Evolutionary conservation across 176 grass and related monocot species (phyloP).

Genomic region (Juncus inflexus): DNA sequence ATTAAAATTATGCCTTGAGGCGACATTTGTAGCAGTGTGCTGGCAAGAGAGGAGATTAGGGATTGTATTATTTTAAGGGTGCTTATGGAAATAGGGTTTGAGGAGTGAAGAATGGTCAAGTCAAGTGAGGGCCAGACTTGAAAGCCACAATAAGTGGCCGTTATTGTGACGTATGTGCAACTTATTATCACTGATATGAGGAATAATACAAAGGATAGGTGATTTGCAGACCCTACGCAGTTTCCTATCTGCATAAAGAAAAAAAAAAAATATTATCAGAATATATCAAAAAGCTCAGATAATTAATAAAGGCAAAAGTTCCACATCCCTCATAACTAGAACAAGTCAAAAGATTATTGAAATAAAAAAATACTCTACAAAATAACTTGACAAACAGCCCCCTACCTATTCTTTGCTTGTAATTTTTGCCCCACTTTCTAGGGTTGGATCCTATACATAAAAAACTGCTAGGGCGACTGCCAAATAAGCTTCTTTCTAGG

Average conservation of each 20-base stretch:
- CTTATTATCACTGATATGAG: conserved; percentile 76
- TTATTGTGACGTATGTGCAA: conserved; percentile 60
- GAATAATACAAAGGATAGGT: conserved; percentile 71
- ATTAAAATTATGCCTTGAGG: conserved; percentile 78
- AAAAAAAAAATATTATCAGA: conserved; percentile 18
- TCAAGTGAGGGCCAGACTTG: conserved; percentile 62
- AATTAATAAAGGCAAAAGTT: too few relatives aligned
- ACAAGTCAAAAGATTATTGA: too few relatives aligned
- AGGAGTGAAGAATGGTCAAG: conserved; percentile 37
- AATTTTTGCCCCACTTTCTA: too few relatives aligned
- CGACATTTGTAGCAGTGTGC: conserved; percentile 65
- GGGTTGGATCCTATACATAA: too few relatives aligned
- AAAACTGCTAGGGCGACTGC: too few relatives aligned
- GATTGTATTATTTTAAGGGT: conserved; percentile 36
- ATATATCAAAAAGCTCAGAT: too few relatives aligned
- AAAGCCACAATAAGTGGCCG: conserved; percentile 69
- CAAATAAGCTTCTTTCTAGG: too few relatives aligned
- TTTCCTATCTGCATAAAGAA: conserved; percentile 79
- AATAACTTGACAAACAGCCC: too few relatives aligned
- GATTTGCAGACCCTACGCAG: conserved; percentile 84
- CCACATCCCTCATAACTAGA: too few relatives aligned
- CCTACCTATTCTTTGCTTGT: too few relatives aligned
- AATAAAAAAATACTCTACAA: too few relatives aligned
- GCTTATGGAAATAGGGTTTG: conserved; percentile 26
- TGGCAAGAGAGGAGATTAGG: conserved; percentile 35